Percentiles rank a stretch among this genome's conserved stretches.
Conservation (phyloP, 805 yeast genomes). For the Monosporozyma aerobia region DNA sequence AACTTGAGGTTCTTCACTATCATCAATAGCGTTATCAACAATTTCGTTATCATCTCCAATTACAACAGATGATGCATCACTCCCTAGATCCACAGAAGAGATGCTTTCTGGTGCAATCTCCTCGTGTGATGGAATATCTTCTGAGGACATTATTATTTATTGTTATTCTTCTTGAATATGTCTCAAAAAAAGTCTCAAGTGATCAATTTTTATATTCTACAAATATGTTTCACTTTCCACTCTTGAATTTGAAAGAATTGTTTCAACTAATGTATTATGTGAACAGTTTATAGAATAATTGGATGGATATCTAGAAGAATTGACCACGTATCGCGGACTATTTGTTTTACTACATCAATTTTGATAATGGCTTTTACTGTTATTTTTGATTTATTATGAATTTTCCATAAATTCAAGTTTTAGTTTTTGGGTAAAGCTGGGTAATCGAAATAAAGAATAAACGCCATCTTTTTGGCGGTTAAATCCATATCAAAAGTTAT, state of each 20-base stretch:
- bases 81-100: constrained; percentile 4
- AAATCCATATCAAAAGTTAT: background rate
- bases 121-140: constrained; percentile 2
- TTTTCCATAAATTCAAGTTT: background rate
- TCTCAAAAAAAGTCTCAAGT: background rate
- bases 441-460: background rate
- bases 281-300: background rate
- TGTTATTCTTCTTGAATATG: background rate
- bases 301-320: background rate
- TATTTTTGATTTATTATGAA: background rate
- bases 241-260: background rate
- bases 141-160: constrained; percentile 6
- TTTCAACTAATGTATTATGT: background rate
- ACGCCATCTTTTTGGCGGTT: background rate
- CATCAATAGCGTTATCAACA: background rate
- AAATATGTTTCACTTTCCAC: background rate
- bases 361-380: background rate
- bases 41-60: background rate
- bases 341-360: background rate
- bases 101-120: constrained; percentile 2
- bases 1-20: constrained; percentile 5
- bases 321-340: background rate
- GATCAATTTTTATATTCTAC: background rate
- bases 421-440: background rate
- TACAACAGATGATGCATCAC: background rate